Evolutionary conservation across 2,329 filamentous ascomycete species (phyloP), one percentile per base, ranked within the genome.

Genomic region (Stemphylium beticola): DNA sequence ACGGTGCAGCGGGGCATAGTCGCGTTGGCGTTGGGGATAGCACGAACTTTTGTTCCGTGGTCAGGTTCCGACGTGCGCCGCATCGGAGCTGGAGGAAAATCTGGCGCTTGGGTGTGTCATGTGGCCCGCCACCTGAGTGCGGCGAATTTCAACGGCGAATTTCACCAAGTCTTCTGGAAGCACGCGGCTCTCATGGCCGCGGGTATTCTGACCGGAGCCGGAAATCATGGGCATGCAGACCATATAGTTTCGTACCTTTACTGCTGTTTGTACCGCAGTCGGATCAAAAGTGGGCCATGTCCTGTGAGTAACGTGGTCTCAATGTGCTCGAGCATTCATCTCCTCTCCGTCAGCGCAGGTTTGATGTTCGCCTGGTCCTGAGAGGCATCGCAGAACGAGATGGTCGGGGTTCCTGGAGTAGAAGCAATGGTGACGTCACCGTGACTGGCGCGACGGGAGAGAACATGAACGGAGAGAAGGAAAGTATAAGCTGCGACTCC

Each of bases 81-180:
- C 22, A 41, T 50, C 57, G 66, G 61, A 51, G 56, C 62, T 58
- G 32, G 18, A 26, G 42, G 9, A 22, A 66, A 66, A 58, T 53
- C 61, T 64, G 65, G 51, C 38, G 49, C 49, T 57, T 58, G 45
- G 51, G 45, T 39, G 29, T 48, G 45, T 49, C 38, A 42, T 42
- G 37, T 49, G 45, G 46, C 34, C 60, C n/a, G n/a, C n/a, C 39
- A 20, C 41, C 41, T 49, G 34, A 37, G 57, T 45, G 54, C 57
- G 55, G 66, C 59, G 60, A 29, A 49, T 59, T 51, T 55, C 50
- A 65, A 65, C 63, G 60, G 65, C 52, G 42, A 43, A 49, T 36
- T 24, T 18, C 32, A 17, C 17, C 17, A n/a, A 14, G 37, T 31
- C 18, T 36, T 58, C 50, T 59, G 32, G 50, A 49, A 57, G 15